phyloP scores from a whole-genome alignment of 2,329 filamentous ascomycete species.

The Metarhizium brunneum region DNA sequence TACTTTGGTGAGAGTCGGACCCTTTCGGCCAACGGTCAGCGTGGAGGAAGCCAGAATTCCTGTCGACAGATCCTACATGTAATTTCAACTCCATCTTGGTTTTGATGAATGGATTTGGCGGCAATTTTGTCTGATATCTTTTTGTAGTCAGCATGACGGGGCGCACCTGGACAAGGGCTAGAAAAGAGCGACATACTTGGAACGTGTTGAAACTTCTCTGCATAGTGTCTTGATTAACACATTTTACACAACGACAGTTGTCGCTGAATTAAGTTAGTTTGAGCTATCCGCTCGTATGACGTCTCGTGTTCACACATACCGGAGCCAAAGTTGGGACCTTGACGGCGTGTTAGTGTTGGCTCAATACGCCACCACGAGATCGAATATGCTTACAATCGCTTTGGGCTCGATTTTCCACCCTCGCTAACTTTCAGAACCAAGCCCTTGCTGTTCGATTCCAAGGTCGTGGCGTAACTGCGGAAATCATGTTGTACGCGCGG shows the following conservation, averaged over 20 bases:
- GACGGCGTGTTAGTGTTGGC: background rate
- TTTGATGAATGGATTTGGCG: constrained; percentile 17
- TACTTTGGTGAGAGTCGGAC: constrained; percentile 60
- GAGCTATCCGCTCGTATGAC: background rate
- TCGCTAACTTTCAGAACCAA: constrained; percentile 6
- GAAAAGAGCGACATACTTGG: constrained; percentile 15
- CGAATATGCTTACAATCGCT: constrained; percentile 6
- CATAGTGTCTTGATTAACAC: constrained; percentile 32
- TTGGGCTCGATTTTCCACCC: background rate
- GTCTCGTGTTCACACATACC: constrained; percentile 7
- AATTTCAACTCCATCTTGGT: constrained; percentile 21
- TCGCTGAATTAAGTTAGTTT: constrained; percentile 20
- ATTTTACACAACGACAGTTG: constrained; percentile 32
- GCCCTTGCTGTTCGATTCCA: constrained; percentile 4
- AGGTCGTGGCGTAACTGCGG: constrained; percentile 8
- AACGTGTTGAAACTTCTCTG: constrained; percentile 34
- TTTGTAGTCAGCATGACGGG: background rate
- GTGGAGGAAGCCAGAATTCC: background rate
- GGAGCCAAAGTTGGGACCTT: constrained; percentile 14
- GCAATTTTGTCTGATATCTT: constrained; percentile 24
- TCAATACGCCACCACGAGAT: background rate
- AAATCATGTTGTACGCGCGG: background rate
- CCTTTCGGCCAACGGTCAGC: constrained; percentile 35
- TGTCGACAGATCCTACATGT: constrained; percentile 18
- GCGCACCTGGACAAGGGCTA: background rate